Conservation (phyloP, 768 basidiomycete species). For the Mycena albidolilacea region DNA sequence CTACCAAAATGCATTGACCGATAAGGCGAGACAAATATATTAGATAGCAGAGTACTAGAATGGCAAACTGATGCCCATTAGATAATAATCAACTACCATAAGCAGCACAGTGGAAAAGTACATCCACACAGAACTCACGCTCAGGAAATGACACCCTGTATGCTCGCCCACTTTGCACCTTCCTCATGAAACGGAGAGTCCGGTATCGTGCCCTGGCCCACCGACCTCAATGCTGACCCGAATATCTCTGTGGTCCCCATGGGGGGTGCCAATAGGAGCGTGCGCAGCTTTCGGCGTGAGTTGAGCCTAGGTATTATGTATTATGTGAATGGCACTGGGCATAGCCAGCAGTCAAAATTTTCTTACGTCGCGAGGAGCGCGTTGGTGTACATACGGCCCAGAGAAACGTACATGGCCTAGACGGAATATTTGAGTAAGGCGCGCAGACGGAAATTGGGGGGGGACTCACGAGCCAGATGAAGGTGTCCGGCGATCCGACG, state of each 20-base stretch:
- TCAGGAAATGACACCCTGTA: not conserved
- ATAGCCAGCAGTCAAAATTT: not conserved
- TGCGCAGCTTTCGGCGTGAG: slow-evolving; percentile 23
- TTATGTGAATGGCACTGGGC: not conserved
- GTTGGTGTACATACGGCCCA: slow-evolving; percentile 42
- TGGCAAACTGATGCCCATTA: not conserved
- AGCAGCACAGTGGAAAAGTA: not conserved
- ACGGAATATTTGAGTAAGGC: not conserved
- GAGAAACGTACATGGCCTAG: slow-evolving; percentile 40
- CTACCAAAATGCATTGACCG: no score
- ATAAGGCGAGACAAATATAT: slow-evolving; percentile 1
- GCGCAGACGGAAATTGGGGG: not conserved
- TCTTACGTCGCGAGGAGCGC: slow-evolving; percentile 39
- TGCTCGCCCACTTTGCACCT: not conserved
- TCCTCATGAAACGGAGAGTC: not conserved
- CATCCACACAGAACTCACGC: not conserved
- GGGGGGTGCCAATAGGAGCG: not conserved
- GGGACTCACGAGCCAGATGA: slow-evolving; percentile 4
- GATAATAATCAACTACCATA: not conserved
- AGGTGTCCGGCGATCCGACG: slow-evolving; percentile 5
- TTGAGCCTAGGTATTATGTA: slow-evolving; percentile 24
- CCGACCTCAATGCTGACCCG: not conserved
- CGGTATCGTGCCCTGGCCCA: not conserved
- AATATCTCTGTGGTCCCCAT: not conserved
- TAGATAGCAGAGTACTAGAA: not conserved